Evolutionary conservation across 257 asterid species (phyloP).

Genomic region (Nicotiana paniculata): DNA sequence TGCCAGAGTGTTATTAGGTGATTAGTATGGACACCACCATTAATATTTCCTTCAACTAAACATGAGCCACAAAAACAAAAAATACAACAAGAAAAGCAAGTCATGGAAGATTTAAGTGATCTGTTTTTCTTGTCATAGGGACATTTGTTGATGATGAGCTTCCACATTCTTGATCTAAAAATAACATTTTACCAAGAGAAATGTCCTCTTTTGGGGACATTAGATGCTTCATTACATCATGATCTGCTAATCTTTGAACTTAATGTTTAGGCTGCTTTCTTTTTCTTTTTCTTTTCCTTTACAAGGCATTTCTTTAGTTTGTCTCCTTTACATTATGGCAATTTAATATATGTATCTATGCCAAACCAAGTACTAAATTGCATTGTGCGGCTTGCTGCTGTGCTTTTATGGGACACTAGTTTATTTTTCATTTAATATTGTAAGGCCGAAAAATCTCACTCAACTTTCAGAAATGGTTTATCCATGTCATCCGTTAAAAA

Average conservation of each 20-base stretch:
- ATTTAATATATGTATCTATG: neutral
- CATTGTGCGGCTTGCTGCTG: slow-evolving; percentile 16
- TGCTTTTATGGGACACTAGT: slow-evolving; percentile 21
- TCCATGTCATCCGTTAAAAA: too few species aligned
- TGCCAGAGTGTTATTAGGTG: slow-evolving; percentile 50
- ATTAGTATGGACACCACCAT: slow-evolving; percentile 34
- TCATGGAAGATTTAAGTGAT: neutral
- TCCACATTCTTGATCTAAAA: slow-evolving; percentile 9
- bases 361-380: slow-evolving; percentile 1
- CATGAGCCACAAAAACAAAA: neutral
- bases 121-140: slow-evolving; percentile 7
- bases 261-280: neutral
- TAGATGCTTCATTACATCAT: neutral
- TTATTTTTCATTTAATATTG: neutral
- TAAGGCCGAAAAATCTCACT: too few species aligned
- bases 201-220: slow-evolving; percentile 23
- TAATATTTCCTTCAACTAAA: slow-evolving; percentile 42
- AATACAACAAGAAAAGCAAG: neutral
- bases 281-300: slow-evolving; percentile 16
- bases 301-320: neutral
- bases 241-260: neutral
- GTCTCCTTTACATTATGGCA: neutral
- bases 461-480: too few species aligned
- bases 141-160: slow-evolving; percentile 29
- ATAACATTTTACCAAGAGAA: slow-evolving; percentile 10